Evolutionary conservation across 2,329 filamentous ascomycete genomes (phyloP).

Genomic region (Fulvia fulva): DNA sequence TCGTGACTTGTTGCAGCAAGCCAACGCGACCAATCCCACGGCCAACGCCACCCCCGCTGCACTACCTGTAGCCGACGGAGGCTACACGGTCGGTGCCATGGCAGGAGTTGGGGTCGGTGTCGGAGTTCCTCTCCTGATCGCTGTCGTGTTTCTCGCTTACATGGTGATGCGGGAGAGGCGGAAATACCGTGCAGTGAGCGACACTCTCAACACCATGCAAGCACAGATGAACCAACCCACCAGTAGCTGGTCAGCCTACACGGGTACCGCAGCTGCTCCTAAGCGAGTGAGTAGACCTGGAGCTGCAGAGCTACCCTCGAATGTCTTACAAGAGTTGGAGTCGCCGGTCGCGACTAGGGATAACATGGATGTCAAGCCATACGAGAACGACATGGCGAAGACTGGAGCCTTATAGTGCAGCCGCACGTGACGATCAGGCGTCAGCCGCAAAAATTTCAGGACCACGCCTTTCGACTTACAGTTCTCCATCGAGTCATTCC

Average conservation of each 20-base stretch:
- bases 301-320: background rate
- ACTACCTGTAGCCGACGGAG: background rate
- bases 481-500: background rate
- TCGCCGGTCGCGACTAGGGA: background rate
- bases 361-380: background rate
- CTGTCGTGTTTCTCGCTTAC: slow-evolving; percentile 4
- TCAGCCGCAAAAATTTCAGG: too few relatives aligned
- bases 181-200: slow-evolving; percentile 30
- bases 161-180: slow-evolving; percentile 61
- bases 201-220: background rate
- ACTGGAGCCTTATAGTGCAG: background rate
- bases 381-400: background rate
- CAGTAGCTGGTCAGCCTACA: background rate
- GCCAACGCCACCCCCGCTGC: background rate
- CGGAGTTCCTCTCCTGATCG: slow-evolving; percentile 10
- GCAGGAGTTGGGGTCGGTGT: slow-evolving; percentile 12
- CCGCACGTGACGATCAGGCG: background rate
- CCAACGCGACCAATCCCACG: background rate
- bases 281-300: background rate
- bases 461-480: too few relatives aligned
- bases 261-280: background rate
- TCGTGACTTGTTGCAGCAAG: background rate
- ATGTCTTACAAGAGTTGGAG: background rate
- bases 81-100: slow-evolving; percentile 8
- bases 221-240: background rate